phyloP scores from a whole-genome alignment of 2,329 filamentous ascomycete genomes.

The Blastomyces silverae region DNA sequence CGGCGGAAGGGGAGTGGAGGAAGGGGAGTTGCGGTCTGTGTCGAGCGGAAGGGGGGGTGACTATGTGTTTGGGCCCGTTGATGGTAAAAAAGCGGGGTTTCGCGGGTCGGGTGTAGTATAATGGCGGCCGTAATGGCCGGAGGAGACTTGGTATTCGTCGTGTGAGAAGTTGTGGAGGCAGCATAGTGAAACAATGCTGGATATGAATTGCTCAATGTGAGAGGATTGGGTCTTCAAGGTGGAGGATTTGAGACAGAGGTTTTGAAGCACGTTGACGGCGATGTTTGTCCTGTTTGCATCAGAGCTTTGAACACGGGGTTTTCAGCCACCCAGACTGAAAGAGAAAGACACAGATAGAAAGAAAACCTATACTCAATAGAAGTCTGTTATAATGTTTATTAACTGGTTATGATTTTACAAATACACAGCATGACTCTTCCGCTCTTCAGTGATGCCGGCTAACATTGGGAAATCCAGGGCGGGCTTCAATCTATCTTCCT shows the following conservation, averaged over 20 bases:
- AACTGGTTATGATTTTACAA: not conserved
- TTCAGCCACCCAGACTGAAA: too few species aligned
- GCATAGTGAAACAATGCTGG: conserved; percentile 25
- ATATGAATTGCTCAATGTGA: not conserved
- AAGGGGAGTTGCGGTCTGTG: conserved; percentile 56
- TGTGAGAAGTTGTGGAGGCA: conserved; percentile 31
- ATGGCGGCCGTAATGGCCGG: conserved; percentile 36
- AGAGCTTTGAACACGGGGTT: too few species aligned
- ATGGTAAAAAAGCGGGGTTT: conserved; percentile 52
- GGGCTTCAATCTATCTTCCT: not conserved
- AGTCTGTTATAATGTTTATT: not conserved
- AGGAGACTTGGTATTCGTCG: conserved; percentile 37
- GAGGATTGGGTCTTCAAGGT: conserved; percentile 39
- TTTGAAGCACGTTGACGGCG: not conserved
- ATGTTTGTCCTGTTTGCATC: conserved; percentile 25
- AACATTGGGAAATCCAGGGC: not conserved
- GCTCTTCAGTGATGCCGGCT: not conserved
- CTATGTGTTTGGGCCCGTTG: conserved; percentile 48
- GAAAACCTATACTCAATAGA: not conserved
- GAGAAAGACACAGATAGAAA: not conserved
- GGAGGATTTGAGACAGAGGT: not conserved
- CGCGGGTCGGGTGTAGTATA: conserved; percentile 21
- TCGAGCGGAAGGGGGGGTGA: conserved; percentile 47
- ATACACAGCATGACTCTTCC: not conserved
- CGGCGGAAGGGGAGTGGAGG: conserved; percentile 49